Conservation (phyloP, 2,329 filamentous ascomycete species). For the Akanthomyces dipterigenus region DNA sequence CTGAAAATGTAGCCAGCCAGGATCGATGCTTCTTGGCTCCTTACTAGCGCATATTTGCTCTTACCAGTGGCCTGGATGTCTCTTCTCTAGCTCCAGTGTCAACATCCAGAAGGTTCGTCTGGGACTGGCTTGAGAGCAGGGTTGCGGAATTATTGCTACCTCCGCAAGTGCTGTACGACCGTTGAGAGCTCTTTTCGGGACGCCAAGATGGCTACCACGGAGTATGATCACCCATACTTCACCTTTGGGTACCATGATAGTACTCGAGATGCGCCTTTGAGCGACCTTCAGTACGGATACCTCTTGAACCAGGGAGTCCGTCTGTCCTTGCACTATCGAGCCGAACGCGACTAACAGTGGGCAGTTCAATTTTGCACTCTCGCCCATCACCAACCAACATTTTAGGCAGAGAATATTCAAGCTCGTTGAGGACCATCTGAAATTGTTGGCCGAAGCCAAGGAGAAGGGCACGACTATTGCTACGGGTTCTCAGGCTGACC, state of each 20-base stretch:
- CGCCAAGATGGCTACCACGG: neutral
- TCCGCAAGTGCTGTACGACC: neutral
- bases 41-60: neutral
- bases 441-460: slow-evolving; percentile 35
- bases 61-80: neutral
- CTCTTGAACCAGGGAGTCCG: slow-evolving; percentile 64
- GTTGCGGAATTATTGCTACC: neutral
- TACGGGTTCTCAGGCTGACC: slow-evolving; percentile 45
- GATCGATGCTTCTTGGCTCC: neutral
- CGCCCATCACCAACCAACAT: slow-evolving; percentile 66
- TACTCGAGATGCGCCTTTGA: slow-evolving; percentile 51
- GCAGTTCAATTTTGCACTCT: slow-evolving; percentile 73
- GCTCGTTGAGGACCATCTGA: slow-evolving; percentile 51
- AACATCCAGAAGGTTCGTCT: neutral
- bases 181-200: slow-evolving; percentile 16
- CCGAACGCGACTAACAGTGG: slow-evolving; percentile 15
- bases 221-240: slow-evolving; percentile 44
- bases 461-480: slow-evolving; percentile 32
- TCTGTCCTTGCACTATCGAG: slow-evolving; percentile 16
- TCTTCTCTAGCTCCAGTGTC: neutral
- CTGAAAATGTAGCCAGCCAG: slow-evolving; percentile 1
- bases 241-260: slow-evolving; percentile 72
- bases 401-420: slow-evolving; percentile 64
- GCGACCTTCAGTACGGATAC: slow-evolving; percentile 57
- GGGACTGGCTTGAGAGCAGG: neutral